Evolutionary conservation across 2,329 filamentous ascomycete genomes (phyloP), one percentile per base, ranked within the genome.

Genomic region (Lomentospora prolificans): DNA sequence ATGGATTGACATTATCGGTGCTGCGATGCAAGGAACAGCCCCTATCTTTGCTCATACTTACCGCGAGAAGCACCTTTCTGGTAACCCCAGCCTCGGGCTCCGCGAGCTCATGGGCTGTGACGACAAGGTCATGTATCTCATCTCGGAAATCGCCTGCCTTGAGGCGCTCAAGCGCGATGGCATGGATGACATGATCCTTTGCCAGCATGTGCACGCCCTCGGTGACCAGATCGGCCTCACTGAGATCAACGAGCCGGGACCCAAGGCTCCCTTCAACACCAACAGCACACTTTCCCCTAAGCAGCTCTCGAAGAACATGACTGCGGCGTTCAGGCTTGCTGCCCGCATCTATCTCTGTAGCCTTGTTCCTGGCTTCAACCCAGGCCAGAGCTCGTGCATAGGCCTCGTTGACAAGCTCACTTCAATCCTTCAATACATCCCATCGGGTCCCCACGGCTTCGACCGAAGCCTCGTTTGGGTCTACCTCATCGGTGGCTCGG

Each of bases 311-410:
- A 85, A 82, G 70, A 96, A 95, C 75, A 90, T 97, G 71, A 95
- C 90, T 0, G 81, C 86, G 41, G 84, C 95, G 46, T 99, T 95
- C 82, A 89, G 92, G 64, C 76, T 95, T 55, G 92, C 92, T 2
- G 91, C 92, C 3, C 87, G 92, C 66, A 90, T 99, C 72, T 96
- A 96, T 72, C 84, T 97, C n/a, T 96, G 90, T 82, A 91, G 89
- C 66, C 78, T 99, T 33, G 89, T 97, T 0, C 92, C 92, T 0
- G 90, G 90, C 57, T 94, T 92, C 72, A 84, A 86, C 63, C 87
- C 87, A 51, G 79, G 77, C 57, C 86, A 94, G 64, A 75, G 77
- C 7, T 89, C 85, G 67, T 91, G 85, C 65, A 76, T 86, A 64
- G 85, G 85, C 61, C 79, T 97, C 24, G 82, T 96, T 44, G 81